These are phyloP conservation scores for Ophiostoma himal-ulmi DNA, from an alignment of 2,329 filamentous ascomycete species.

Conservation along the genomic window DNA sequence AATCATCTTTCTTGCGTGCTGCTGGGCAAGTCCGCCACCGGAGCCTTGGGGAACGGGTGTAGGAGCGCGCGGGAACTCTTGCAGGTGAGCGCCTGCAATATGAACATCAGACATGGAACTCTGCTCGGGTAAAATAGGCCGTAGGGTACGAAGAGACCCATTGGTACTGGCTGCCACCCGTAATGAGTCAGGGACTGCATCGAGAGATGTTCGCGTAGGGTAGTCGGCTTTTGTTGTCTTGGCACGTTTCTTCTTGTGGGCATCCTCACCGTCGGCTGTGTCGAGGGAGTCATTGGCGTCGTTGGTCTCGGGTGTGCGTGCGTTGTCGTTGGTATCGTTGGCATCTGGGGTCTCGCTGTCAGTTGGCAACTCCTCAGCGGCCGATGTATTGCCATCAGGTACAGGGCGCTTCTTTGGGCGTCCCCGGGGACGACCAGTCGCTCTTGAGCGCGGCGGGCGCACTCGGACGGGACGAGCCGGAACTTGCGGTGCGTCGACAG, in stretches of 20 bases:
- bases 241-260: slow-evolving; percentile 64
- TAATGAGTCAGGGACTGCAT: slow-evolving; percentile 68
- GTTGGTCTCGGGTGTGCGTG: slow-evolving; percentile 37
- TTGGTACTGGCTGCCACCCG: slow-evolving; percentile 87
- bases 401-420: slow-evolving; percentile 50
- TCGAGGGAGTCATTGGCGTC: slow-evolving; percentile 31
- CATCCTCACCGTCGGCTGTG: slow-evolving; percentile 51
- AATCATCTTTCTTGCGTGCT: slow-evolving; percentile 32
- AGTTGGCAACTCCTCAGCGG: slow-evolving; percentile 55
- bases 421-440: slow-evolving; percentile 51
- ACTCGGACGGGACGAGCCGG: slow-evolving; percentile 36
- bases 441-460: slow-evolving; percentile 35
- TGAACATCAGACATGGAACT: slow-evolving; percentile 31
- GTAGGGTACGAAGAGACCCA: slow-evolving; percentile 77
- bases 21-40: slow-evolving; percentile 30
- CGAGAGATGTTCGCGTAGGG: slow-evolving; percentile 57
- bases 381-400: slow-evolving; percentile 62
- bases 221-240: slow-evolving; percentile 67
- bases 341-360: slow-evolving; percentile 28
- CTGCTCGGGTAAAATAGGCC: slow-evolving; percentile 56
- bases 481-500: slow-evolving; percentile 24
- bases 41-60: slow-evolving; percentile 61
- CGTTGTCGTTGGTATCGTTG: slow-evolving; percentile 44
- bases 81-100: slow-evolving; percentile 49
- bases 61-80: slow-evolving; percentile 69